These are phyloP conservation scores for Hypoxylon intermedium DNA, from an alignment of 495 filamentous ascomycete species.

Conservation along the genomic window DNA sequence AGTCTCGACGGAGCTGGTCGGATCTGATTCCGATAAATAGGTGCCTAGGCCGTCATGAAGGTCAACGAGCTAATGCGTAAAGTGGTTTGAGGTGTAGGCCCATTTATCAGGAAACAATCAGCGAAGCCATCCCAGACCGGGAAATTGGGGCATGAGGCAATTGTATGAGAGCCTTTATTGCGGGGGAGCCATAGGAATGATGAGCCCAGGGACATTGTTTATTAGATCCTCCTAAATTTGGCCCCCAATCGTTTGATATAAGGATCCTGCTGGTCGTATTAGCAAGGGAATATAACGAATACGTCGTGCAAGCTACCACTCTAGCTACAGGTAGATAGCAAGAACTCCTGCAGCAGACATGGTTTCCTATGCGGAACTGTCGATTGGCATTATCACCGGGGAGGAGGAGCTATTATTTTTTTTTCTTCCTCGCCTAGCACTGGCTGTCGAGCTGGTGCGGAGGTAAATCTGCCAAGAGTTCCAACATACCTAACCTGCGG, in stretches of 20 bases:
- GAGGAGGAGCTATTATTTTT: constrained; percentile 25
- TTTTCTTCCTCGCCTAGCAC: constrained; percentile 27
- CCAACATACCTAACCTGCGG: constrained; percentile 31
- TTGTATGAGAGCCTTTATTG: constrained; percentile 33
- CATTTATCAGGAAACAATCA: constrained; percentile 31
- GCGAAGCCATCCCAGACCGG: constrained; percentile 32
- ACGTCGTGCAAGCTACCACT: constrained; percentile 16
- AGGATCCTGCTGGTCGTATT: constrained; percentile 19
- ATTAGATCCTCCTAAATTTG: constrained; percentile 32
- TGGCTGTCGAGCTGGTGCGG: constrained; percentile 33
- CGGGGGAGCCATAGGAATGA: constrained; percentile 31
- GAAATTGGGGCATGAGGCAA: constrained; percentile 31
- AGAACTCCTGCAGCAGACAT: constrained; percentile 21
- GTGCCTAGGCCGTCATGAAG: constrained; percentile 6
- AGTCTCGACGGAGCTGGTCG: constrained; percentile 16
- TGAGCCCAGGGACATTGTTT: constrained; percentile 22
- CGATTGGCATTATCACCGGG: constrained; percentile 36
- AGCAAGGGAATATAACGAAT: constrained; percentile 20
- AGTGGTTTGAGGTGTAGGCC: constrained; percentile 22
- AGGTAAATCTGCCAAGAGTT: constrained; percentile 35
- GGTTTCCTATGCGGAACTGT: constrained; percentile 18
- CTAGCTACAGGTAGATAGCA: constrained; percentile 12
- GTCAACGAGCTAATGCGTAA: constrained; percentile 10
- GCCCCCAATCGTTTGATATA: constrained; percentile 32
- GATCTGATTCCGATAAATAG: constrained; percentile 26